These are phyloP conservation scores for Lathyrus tuberosus DNA, from an alignment of 306 rosid genomes.

Conservation along the genomic window DNA sequence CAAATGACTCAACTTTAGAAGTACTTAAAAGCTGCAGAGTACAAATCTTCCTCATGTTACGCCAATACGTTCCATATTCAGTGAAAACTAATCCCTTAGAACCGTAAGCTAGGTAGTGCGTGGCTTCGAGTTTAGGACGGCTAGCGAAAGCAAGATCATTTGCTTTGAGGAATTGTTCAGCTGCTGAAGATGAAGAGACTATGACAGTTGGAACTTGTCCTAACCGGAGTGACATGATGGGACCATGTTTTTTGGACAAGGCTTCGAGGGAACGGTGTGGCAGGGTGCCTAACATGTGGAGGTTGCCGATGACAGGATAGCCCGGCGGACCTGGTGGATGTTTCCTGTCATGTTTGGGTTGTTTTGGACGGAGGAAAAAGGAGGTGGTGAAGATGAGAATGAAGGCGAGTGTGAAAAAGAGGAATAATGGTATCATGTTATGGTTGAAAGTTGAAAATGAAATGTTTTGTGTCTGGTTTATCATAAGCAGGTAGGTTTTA, in stretches of 20 bases:
- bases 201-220: conserved; percentile 40
- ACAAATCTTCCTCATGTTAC: conserved; percentile 41
- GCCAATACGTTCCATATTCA: conserved; percentile 47
- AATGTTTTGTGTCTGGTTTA: not conserved
- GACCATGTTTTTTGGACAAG: conserved; percentile 39
- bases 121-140: not conserved
- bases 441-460: not conserved
- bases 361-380: not conserved
- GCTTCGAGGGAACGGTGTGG: conserved; percentile 35
- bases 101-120: not conserved
- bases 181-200: conserved; percentile 45
- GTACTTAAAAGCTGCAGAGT: conserved; percentile 30
- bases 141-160: conserved; percentile 35
- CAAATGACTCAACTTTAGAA: conserved; percentile 34
- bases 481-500: not conserved
- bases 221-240: conserved; percentile 39
- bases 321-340: conserved; percentile 47
- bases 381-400: not conserved
- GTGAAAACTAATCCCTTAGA: conserved; percentile 30
- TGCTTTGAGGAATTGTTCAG: conserved; percentile 48
- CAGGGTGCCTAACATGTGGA: conserved; percentile 45
- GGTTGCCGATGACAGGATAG: conserved; percentile 43
- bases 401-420: not conserved
- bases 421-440: not conserved
- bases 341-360: conserved; percentile 1